Base-by-base conservation (phyloP, 75 land plant genomes). In the Picea sitchensis region DNA sequence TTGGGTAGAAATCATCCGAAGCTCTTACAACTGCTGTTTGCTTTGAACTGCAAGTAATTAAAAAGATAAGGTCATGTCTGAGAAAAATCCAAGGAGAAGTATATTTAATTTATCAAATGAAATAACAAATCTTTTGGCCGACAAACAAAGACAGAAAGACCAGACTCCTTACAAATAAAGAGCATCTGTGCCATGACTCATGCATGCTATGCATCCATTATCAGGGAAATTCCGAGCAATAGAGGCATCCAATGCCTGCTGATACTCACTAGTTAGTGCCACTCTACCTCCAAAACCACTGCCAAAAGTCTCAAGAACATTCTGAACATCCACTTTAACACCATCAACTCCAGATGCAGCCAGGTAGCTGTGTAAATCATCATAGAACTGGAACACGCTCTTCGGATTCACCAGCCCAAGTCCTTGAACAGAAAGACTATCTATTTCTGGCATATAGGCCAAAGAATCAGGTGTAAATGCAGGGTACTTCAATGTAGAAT, bases 1-100 rank as follows among this genome's bases (percentile, higher is more conserved):
- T 78, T 8, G 99, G 99, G 78, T 89, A 96, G 82, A 96, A 96
- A 79, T 96, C 99, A 58, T 96, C 99, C 20, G 99, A 96, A 20
- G 98, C 99, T 77, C 99, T 85, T 41, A 95, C 83, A 21, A 96
- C 83, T 2, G 95, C 99, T 38, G 98, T 90, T 76, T 96, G 93
- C 80, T 96, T 96, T 65, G 95, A 86, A 74, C 99, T 96, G 89
- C 58, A 80, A 76, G 17, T 32, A 67, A 51, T 23, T 51, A 69
- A 36, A 72, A 44, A 44, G 51, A 71, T 41, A 71, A 71, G 14
- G 13, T 44, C 44, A 17, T 71, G 51, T 71, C n/a, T 20, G 21
- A 44, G 56, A 71, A 44, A 67, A 41, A 23, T 21, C 51, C 44
- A 44, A 41, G 23, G 74, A 41, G 21, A 71, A 44, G 41, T 71